Evolutionary conservation across 345 rosid species (phyloP).

Genomic region (Psidium friedrichsthalianum): DNA sequence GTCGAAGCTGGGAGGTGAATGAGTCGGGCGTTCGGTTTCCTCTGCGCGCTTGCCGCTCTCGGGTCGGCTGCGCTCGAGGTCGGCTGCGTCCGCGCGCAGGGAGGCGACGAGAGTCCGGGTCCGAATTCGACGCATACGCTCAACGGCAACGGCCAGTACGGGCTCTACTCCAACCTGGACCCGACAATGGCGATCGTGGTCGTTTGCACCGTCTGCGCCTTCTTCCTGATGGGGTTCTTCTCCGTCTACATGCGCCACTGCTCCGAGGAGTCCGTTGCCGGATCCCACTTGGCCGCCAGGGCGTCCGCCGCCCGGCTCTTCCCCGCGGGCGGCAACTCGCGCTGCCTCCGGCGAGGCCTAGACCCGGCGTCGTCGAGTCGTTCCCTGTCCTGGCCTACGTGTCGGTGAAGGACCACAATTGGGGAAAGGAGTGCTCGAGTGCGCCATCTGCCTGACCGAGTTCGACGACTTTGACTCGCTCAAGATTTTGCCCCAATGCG

Average conservation of each 20-base stretch:
- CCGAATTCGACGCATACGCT: background rate
- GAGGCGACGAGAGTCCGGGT: background rate
- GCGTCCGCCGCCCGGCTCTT: background rate
- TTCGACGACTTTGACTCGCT: constrained; percentile 82
- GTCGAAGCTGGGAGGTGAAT: background rate
- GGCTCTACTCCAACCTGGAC: constrained; percentile 22
- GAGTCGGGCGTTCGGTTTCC: background rate
- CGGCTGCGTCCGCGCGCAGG: background rate
- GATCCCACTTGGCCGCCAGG: background rate
- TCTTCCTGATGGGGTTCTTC: constrained; percentile 68
- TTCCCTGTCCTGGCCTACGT: constrained; percentile 69
- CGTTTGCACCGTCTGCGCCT: constrained; percentile 41
- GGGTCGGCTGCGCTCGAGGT: background rate
- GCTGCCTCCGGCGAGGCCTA: constrained; percentile 17
- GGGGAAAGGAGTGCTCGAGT: constrained; percentile 65
- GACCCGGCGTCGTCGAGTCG: constrained; percentile 35
- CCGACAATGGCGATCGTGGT: constrained; percentile 67
- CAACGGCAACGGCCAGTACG: constrained; percentile 1
- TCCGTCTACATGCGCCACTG: constrained; percentile 78
- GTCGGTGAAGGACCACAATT: constrained; percentile 64
- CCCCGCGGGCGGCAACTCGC: background rate
- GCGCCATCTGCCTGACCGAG: constrained; percentile 76
- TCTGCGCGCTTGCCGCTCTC: background rate
- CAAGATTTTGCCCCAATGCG: constrained; percentile 78
- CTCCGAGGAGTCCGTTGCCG: constrained; percentile 10